These are phyloP conservation scores for Cicer chorassanicum DNA, from an alignment of 306 rosid species.

Conservation along the genomic window DNA sequence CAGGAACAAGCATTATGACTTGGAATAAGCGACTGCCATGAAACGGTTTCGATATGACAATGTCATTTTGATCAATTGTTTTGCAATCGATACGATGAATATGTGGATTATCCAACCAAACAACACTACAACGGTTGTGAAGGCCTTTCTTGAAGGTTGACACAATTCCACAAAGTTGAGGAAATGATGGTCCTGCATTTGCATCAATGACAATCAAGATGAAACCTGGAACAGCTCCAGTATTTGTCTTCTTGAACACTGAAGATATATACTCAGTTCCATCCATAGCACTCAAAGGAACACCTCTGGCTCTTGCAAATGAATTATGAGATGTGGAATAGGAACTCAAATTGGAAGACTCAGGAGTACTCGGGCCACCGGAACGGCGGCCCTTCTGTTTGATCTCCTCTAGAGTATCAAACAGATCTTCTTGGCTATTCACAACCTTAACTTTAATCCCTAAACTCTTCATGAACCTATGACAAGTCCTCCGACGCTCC, in stretches of 20 bases:
- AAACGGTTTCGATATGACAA: constrained; percentile 54
- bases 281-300: constrained; percentile 42
- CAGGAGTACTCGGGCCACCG: constrained; percentile 33
- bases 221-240: constrained; percentile 22
- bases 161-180: constrained; percentile 36
- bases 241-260: constrained; percentile 30
- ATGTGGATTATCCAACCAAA: constrained; percentile 63
- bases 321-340: constrained; percentile 23
- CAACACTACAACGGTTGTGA: constrained; percentile 47
- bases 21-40: constrained; percentile 60
- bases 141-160: constrained; percentile 42
- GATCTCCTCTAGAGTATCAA: constrained; percentile 37
- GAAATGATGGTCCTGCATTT: constrained; percentile 40
- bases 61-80: constrained; percentile 36
- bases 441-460: constrained; percentile 46
- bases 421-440: constrained; percentile 24
- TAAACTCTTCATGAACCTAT: constrained; percentile 45
- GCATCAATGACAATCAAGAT: constrained; percentile 44
- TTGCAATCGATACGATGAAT: constrained; percentile 15
- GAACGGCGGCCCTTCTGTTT: constrained; percentile 27
- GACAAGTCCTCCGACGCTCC: constrained; percentile 30
- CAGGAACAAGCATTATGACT: constrained; percentile 67
- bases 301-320: constrained; percentile 25
- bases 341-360: constrained; percentile 35
- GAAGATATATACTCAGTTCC: constrained; percentile 36